phyloP scores from a whole-genome alignment of 2,329 filamentous ascomycete species.

The Orbilia quercus region DNA sequence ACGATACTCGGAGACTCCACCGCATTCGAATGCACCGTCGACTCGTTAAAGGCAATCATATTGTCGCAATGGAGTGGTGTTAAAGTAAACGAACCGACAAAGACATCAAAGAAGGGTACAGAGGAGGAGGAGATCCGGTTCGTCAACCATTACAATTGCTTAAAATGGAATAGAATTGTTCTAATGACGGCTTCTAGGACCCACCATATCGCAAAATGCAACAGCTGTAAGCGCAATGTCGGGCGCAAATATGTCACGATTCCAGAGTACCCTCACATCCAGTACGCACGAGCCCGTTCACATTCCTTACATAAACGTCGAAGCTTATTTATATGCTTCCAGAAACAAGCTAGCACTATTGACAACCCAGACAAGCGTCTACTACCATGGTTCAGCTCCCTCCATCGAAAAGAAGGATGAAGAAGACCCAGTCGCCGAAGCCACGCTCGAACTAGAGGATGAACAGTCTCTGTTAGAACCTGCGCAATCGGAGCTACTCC shows the following conservation, averaged over 20 bases:
- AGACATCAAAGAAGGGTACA: slow-evolving; percentile 9
- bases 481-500: slow-evolving; percentile 8
- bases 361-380: slow-evolving; percentile 1
- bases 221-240: slow-evolving; percentile 12
- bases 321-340: background rate
- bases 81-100: background rate
- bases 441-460: background rate
- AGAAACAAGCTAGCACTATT: slow-evolving; percentile 24
- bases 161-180: background rate
- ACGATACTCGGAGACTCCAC: slow-evolving; percentile 14
- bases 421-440: background rate
- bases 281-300: slow-evolving; percentile 4
- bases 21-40: slow-evolving; percentile 7
- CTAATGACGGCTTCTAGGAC: background rate
- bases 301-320: background rate
- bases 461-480: background rate
- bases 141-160: background rate
- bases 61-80: background rate
- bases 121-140: slow-evolving; percentile 24
- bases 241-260: slow-evolving; percentile 26
- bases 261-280: slow-evolving; percentile 20
- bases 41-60: slow-evolving; percentile 1
- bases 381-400: slow-evolving; percentile 1
- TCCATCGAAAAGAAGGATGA: background rate
- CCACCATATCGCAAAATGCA: slow-evolving; percentile 17